Conservation (phyloP, 371 early-diverging fungal species). For the Synchytrium microbalum region DNA sequence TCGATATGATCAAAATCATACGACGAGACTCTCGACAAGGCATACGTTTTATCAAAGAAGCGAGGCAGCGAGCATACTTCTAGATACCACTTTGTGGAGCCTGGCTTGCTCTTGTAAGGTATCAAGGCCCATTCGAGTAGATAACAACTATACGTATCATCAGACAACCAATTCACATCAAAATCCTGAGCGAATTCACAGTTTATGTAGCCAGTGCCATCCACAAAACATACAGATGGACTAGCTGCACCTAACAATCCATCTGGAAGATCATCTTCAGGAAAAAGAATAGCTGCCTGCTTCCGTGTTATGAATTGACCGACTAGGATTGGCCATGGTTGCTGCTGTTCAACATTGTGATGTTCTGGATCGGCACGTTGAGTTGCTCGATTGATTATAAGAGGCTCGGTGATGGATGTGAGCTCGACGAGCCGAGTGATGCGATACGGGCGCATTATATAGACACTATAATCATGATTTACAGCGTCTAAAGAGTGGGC, state of each 20-base stretch:
- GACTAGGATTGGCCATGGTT: background rate
- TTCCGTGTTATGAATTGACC: background rate
- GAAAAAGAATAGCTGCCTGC: background rate
- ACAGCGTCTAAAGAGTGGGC: too few relatives aligned
- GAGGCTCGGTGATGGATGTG: background rate
- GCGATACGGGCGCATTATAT: background rate
- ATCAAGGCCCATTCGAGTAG: constrained; percentile 12
- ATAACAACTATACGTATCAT: background rate
- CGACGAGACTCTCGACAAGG: background rate
- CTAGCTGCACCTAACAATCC: background rate
- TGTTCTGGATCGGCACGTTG: background rate
- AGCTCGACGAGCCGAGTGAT: background rate
- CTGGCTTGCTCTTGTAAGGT: background rate
- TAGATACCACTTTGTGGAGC: background rate
- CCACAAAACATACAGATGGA: constrained; percentile 14
- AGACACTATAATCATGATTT: too few relatives aligned
- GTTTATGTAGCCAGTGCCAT: constrained; percentile 12
- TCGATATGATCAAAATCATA: background rate
- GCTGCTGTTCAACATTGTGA: background rate
- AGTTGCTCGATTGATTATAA: background rate
- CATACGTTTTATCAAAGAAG: constrained; percentile 3
- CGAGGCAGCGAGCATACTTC: constrained; percentile 1
- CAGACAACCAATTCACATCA: constrained; percentile 9
- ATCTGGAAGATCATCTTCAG: background rate
- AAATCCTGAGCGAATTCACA: constrained; percentile 15